Conservation (phyloP, 1,139 yeast genomes). For the Diutina pseudorugosa region DNA sequence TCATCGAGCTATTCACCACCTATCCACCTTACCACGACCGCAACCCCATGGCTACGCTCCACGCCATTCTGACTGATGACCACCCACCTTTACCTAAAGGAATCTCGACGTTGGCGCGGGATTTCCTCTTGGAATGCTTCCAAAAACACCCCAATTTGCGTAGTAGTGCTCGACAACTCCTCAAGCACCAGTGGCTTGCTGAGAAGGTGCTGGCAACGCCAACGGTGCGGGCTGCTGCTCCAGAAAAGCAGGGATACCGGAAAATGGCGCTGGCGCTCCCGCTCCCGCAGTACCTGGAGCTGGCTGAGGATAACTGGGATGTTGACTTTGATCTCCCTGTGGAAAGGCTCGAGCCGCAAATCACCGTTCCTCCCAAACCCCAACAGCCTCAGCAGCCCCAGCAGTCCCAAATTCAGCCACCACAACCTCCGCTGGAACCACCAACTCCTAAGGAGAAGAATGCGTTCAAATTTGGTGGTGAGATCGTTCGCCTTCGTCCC, state of each 20-base stretch:
- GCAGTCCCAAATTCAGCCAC: no score
- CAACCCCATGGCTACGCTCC: conserved; percentile 79
- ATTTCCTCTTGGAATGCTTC: conserved; percentile 66
- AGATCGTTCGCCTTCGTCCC: not conserved
- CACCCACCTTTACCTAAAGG: conserved; percentile 67
- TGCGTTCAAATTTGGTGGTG: not conserved
- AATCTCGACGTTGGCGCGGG: conserved; percentile 40
- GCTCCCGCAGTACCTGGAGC: not conserved
- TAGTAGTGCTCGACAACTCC: conserved; percentile 40
- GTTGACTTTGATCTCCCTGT: conserved; percentile 21
- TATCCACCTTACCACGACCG: conserved; percentile 80
- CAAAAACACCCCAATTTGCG: conserved; percentile 61
- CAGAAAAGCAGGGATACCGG: not conserved
- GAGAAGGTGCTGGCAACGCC: conserved; percentile 2
- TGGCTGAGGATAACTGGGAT: conserved; percentile 25
- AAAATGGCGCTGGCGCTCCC: not conserved
- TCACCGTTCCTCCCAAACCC: not conserved
- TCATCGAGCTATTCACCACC: conserved; percentile 76
- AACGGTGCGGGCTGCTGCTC: not conserved
- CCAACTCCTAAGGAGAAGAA: not conserved
- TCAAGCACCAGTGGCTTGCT: conserved; percentile 52
- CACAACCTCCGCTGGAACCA: not conserved
- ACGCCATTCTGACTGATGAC: conserved; percentile 82
- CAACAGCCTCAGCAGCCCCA: not conserved
- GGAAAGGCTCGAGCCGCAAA: conserved; percentile 7